phyloP scores from a whole-genome alignment of 768 basidiomycete species.

The Phanerochaete carnosa region DNA sequence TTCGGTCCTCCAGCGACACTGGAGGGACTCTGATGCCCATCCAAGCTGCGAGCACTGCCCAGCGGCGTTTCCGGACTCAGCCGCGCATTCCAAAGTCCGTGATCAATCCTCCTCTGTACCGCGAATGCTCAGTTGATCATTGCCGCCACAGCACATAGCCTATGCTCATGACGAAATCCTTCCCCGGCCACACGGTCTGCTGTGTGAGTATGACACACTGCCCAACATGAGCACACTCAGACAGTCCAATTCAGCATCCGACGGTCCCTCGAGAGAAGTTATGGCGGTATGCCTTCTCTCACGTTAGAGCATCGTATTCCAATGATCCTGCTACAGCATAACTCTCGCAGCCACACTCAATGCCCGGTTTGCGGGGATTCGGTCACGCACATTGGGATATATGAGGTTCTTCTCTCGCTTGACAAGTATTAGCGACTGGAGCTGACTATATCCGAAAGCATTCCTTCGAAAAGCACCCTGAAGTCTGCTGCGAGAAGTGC shows the following conservation, averaged over 20 bases:
- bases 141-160: not conserved
- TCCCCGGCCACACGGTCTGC: not conserved
- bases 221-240: too few species aligned
- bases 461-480: not conserved
- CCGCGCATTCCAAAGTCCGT: not conserved
- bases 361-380: not conserved
- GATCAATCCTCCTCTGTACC: not conserved
- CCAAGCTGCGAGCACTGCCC: not conserved
- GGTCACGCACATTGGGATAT: not conserved
- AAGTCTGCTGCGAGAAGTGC: constrained; percentile 1
- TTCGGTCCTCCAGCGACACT: not conserved
- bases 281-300: too few species aligned
- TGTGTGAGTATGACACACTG: too few species aligned
- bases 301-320: too few species aligned
- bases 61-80: not conserved
- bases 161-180: not conserved
- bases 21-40: not conserved
- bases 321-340: too few species aligned
- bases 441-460: not conserved
- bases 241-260: too few species aligned
- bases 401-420: not conserved
- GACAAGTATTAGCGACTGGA: not conserved
- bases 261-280: too few species aligned
- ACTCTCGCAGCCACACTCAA: too few species aligned
- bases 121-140: not conserved